A percentile compares a stretch with the other conserved stretches of the same genome.
Conservation (phyloP, 2,329 filamentous ascomycete genomes). For the Aspergillus costaricaensis region DNA sequence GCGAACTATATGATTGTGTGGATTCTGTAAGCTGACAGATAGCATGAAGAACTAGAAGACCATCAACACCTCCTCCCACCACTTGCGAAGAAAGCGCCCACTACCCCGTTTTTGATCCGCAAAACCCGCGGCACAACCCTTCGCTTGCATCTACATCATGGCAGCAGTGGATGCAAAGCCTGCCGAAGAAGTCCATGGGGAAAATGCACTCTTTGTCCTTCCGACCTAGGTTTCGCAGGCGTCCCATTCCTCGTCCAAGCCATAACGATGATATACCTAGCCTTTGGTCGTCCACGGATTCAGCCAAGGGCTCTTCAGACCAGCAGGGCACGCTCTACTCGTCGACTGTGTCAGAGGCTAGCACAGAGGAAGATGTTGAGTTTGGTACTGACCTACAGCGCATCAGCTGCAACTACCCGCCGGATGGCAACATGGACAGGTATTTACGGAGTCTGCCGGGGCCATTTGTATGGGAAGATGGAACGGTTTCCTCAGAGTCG, state of each 20-base stretch:
- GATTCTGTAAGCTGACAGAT: background rate
- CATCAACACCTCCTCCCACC: conserved; percentile 19
- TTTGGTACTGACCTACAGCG: conserved; percentile 33
- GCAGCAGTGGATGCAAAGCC: conserved; percentile 24
- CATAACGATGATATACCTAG: conserved; percentile 2
- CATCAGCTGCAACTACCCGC: conserved; percentile 23
- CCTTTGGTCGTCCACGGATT: conserved; percentile 21
- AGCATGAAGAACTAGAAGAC: conserved; percentile 12
- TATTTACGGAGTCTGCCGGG: conserved; percentile 7
- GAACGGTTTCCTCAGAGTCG: background rate
- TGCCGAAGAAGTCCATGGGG: conserved; percentile 33
- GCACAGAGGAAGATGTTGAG: conserved; percentile 32
- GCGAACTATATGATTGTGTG: background rate
- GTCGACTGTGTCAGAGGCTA: conserved; percentile 30
- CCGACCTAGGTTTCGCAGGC: conserved; percentile 30
- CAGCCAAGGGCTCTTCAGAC: conserved; percentile 23
- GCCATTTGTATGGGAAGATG: conserved; percentile 10
- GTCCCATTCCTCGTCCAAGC: conserved; percentile 9
- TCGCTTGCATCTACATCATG: background rate
- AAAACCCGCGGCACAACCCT: conserved; percentile 40
- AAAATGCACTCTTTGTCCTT: conserved; percentile 35
- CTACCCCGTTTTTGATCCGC: conserved; percentile 40
- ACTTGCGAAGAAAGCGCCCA: conserved; percentile 35
- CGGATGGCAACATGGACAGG: conserved; percentile 12
- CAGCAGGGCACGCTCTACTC: conserved; percentile 16